These are phyloP conservation scores for Nyssa sinensis DNA, from an alignment of 148 eudicot species.

Conservation along the genomic window DNA sequence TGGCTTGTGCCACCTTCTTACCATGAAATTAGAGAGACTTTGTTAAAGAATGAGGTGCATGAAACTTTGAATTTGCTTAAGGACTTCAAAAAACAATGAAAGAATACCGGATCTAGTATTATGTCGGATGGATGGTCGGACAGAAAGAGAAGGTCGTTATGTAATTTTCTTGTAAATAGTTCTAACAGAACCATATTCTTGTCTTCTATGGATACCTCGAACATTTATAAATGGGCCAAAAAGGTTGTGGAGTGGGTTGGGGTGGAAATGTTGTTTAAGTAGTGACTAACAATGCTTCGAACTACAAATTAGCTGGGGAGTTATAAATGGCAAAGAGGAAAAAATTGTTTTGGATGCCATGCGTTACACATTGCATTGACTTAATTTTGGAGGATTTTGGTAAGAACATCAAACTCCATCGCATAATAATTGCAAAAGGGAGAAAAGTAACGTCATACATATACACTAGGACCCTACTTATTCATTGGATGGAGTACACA, in stretches of 20 bases:
- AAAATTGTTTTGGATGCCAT: no score
- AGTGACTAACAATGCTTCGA: not conserved
- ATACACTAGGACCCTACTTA: not conserved
- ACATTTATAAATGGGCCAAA: slow-evolving; percentile 6
- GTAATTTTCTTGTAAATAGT: slow-evolving; percentile 16
- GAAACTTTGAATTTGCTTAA: not conserved
- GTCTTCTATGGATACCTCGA: slow-evolving; percentile 3
- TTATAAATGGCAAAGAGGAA: not conserved
- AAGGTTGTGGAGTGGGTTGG: slow-evolving; percentile 4
- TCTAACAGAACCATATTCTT: not conserved
- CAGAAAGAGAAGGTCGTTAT: slow-evolving; percentile 1
- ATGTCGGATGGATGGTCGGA: slow-evolving; percentile 13
- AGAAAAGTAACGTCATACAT: not conserved
- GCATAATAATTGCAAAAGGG: slow-evolving; percentile 1
- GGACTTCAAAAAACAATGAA: not conserved
- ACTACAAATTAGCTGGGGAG: not conserved
- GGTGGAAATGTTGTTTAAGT: slow-evolving; percentile 7
- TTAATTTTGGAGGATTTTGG: slow-evolving; percentile 13
- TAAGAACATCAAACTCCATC: slow-evolving; percentile 6
- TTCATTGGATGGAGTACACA: not conserved
- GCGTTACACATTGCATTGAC: slow-evolving; percentile 14
- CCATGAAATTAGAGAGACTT: not conserved
- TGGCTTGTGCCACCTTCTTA: slow-evolving; percentile 3
- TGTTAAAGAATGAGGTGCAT: not conserved
- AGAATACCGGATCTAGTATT: slow-evolving; percentile 7